These are phyloP conservation scores for Centella asiatica DNA, from an alignment of 129 eudicot genomes.

Conservation along the genomic window DNA sequence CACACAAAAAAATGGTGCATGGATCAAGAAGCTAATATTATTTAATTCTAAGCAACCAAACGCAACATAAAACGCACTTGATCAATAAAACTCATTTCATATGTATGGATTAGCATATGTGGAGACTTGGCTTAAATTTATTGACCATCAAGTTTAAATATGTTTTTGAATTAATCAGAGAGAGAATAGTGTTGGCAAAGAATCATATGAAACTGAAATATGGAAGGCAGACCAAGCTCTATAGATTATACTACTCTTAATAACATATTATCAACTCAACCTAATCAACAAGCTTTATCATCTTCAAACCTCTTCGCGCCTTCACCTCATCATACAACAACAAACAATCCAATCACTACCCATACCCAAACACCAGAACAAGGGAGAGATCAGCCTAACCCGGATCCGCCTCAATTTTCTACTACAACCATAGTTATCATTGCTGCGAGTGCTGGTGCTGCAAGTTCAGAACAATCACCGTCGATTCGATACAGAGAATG, in stretches of 20 bases:
- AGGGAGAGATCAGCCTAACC: conserved; percentile 10
- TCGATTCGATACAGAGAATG: conserved; percentile 47
- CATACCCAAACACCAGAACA: conserved; percentile 32
- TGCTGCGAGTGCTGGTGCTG: conserved; percentile 17
- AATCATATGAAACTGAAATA: conserved; percentile 18
- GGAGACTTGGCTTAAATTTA: no score
- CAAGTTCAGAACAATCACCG: conserved; percentile 18
- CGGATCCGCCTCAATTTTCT: conserved; percentile 30
- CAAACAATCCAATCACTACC: conserved; percentile 20
- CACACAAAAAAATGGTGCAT: no score
- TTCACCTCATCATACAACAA: conserved; percentile 14
- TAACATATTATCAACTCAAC: conserved; percentile 5
- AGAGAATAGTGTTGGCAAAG: conserved; percentile 5
- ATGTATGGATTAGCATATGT: no score
- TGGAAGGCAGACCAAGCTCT: conserved; percentile 30
- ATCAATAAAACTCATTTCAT: no score
- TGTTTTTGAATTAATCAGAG: background rate
- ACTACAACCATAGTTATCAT: background rate
- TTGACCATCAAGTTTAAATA: no score
- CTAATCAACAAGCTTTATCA: background rate
- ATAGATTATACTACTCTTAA: conserved; percentile 8
- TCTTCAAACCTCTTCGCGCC: no score
- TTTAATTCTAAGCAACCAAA: no score
- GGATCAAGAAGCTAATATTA: no score
- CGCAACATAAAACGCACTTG: no score